A percentile compares a stretch with the other conserved stretches of the same genome.
These are phyloP conservation scores for Rubia yunnanensis DNA, from an alignment of 257 asterid species.

Conservation along the genomic window DNA sequence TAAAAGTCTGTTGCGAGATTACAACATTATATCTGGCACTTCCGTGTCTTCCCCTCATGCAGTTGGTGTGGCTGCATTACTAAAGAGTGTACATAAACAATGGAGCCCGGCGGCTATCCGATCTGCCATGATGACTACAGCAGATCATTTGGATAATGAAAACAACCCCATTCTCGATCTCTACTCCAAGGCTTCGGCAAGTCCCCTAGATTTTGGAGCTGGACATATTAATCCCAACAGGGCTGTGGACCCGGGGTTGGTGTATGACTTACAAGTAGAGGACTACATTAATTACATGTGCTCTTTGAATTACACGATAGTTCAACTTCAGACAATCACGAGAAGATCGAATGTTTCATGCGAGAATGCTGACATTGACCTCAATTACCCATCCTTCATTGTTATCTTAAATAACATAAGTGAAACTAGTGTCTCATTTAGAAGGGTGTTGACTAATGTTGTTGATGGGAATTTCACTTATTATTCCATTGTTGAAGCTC, in stretches of 20 bases:
- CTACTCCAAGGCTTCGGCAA: slow-evolving; percentile 7
- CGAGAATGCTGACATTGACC: slow-evolving; percentile 7
- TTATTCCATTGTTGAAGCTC: slow-evolving; percentile 6
- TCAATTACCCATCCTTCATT: slow-evolving; percentile 16
- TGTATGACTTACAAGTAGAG: neutral
- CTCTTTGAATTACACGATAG: slow-evolving; percentile 2
- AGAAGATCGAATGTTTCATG: slow-evolving; percentile 9
- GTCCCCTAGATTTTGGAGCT: slow-evolving; percentile 14
- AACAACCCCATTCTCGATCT: slow-evolving; percentile 4
- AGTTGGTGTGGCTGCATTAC: slow-evolving; percentile 11
- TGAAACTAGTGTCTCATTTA: slow-evolving; percentile 8
- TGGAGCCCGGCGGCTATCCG: slow-evolving; percentile 13
- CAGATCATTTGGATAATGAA: slow-evolving; percentile 5
- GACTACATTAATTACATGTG: slow-evolving; percentile 6
- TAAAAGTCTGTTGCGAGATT: neutral
- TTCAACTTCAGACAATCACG: slow-evolving; percentile 9
- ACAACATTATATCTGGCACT: neutral
- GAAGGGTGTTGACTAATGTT: slow-evolving; percentile 10
- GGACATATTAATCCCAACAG: slow-evolving; percentile 14
- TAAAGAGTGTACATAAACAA: slow-evolving; percentile 9
- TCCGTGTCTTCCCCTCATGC: slow-evolving; percentile 12
- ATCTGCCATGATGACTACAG: slow-evolving; percentile 15
- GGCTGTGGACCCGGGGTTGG: slow-evolving; percentile 15
- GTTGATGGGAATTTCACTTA: slow-evolving; percentile 5
- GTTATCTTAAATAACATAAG: slow-evolving; percentile 10